A percentile compares a stretch with the other conserved stretches of the same genome.
phyloP scores from a whole-genome alignment of 2,329 filamentous ascomycete genomes.

The Paradendryphiella salina region DNA sequence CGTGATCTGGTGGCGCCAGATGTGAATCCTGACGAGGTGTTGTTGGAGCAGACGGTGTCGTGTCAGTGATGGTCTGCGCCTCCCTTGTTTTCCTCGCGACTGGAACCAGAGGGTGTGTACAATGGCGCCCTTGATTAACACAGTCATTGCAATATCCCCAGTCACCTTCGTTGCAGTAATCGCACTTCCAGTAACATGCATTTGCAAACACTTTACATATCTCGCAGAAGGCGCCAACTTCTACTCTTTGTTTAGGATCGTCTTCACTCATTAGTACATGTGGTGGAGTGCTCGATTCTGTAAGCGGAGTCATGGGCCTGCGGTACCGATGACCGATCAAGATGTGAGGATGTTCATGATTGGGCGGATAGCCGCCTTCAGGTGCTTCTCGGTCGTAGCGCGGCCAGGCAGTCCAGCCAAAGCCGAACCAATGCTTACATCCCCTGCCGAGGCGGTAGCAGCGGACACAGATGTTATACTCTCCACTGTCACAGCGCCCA shows the following conservation, averaged over 20 bases:
- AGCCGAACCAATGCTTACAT: conserved; percentile 86
- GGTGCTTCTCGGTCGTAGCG: conserved; percentile 61
- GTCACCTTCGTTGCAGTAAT: conserved; percentile 83
- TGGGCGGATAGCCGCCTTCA: conserved; percentile 47
- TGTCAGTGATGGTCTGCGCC: conserved; percentile 5
- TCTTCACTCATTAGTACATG: conserved; percentile 59
- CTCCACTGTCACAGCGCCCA: conserved; percentile 66
- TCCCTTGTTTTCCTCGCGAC: conserved; percentile 62
- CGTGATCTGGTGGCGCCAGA: conserved; percentile 32
- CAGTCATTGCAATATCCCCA: conserved; percentile 94
- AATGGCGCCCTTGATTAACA: conserved; percentile 79
- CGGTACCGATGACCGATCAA: conserved; percentile 54
- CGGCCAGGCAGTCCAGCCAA: conserved; percentile 71
- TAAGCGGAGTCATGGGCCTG: conserved; percentile 31
- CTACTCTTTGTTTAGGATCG: conserved; percentile 67
- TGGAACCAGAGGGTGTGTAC: conserved; percentile 79
- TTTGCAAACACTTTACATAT: conserved; percentile 74
- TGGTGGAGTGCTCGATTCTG: conserved; percentile 27
- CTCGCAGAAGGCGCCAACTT: conserved; percentile 83
- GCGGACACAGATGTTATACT: conserved; percentile 76
- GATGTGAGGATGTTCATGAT: conserved; percentile 56
- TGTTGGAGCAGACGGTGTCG: conserved; percentile 19
- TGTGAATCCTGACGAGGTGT: conserved; percentile 25
- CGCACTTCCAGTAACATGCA: conserved; percentile 87
- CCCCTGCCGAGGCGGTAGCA: conserved; percentile 80